These are phyloP conservation scores for Emericellopsis terricola DNA, from an alignment of 495 filamentous ascomycete species.

Conservation along the genomic window DNA sequence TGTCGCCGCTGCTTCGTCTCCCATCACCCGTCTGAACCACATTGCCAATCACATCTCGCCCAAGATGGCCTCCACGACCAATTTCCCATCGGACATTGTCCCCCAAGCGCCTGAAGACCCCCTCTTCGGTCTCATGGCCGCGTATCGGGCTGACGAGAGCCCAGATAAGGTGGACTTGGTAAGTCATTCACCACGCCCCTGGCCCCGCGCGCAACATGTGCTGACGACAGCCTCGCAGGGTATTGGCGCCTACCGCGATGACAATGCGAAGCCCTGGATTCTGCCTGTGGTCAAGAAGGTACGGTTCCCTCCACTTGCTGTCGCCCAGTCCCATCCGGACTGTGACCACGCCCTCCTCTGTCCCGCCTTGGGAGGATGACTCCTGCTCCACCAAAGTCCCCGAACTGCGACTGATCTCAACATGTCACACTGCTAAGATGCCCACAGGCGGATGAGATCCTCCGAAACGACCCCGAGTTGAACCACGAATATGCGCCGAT, in stretches of 20 bases:
- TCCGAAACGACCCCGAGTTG: slow-evolving; percentile 70
- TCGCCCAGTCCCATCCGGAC: not conserved
- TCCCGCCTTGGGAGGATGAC: not conserved
- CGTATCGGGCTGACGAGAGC: slow-evolving; percentile 67
- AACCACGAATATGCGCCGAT: slow-evolving; percentile 99
- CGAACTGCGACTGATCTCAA: not conserved
- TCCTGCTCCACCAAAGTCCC: not conserved
- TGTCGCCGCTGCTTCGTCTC: slow-evolving; percentile 8
- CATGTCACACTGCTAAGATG: slow-evolving; percentile 1
- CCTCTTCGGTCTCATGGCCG: slow-evolving; percentile 83
- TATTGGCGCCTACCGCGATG: slow-evolving; percentile 88
- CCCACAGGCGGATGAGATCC: slow-evolving; percentile 65
- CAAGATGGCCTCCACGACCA: slow-evolving; percentile 27
- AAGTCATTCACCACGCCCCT: slow-evolving; percentile 3
- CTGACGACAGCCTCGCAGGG: slow-evolving; percentile 26
- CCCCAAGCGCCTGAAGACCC: slow-evolving; percentile 89
- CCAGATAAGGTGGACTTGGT: slow-evolving; percentile 81
- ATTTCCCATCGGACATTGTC: slow-evolving; percentile 62
- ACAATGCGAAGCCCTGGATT: slow-evolving; percentile 97
- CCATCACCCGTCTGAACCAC: slow-evolving; percentile 24
- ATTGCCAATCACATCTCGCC: slow-evolving; percentile 19
- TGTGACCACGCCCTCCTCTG: not conserved
- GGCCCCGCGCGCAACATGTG: not conserved
- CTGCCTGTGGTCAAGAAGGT: slow-evolving; percentile 94
- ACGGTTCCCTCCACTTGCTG: slow-evolving; percentile 8